phyloP scores from a whole-genome alignment of 106 monocot species.

The Dioscorea zingiberensis region DNA sequence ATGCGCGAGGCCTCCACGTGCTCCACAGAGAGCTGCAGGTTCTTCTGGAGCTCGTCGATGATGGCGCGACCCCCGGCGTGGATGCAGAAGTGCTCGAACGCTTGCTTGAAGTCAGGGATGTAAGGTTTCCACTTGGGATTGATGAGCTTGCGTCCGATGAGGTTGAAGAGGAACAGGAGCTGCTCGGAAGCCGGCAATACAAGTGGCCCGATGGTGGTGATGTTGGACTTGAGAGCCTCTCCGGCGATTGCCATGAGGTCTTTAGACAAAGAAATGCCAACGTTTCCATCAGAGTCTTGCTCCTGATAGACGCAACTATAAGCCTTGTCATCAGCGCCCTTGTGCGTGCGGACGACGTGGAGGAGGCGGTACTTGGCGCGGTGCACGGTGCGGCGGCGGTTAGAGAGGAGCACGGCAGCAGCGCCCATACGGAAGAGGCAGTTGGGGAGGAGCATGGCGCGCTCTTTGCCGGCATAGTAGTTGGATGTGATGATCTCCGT shows the following conservation, averaged over 20 bases:
- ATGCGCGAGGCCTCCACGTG: conserved; percentile 39
- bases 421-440: conserved; percentile 8
- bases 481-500: conserved; percentile 28
- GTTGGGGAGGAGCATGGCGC: conserved; percentile 49
- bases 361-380: conserved; percentile 38
- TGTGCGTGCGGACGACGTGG: conserved; percentile 43
- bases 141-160: conserved; percentile 35
- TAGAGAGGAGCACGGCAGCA: conserved; percentile 34
- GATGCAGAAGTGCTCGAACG: conserved; percentile 48
- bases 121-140: conserved; percentile 41
- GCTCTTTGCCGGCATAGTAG: conserved; percentile 33
- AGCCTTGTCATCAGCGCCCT: conserved; percentile 31
- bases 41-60: conserved; percentile 47
- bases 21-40: conserved; percentile 17
- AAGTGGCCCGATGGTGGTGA: no score
- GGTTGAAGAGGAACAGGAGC: conserved; percentile 33
- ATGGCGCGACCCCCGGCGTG: conserved; percentile 36
- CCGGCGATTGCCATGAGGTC: no score
- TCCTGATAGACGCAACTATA: conserved; percentile 42
- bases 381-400: conserved; percentile 35
- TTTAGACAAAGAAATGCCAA: no score
- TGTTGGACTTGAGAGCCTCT: no score
- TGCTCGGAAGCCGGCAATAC: conserved; percentile 49
- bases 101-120: conserved; percentile 46
- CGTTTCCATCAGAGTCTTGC: conserved; percentile 29